Evolutionary conservation across 768 basidiomycete species (phyloP).

Genomic region (Mycena maculata): DNA sequence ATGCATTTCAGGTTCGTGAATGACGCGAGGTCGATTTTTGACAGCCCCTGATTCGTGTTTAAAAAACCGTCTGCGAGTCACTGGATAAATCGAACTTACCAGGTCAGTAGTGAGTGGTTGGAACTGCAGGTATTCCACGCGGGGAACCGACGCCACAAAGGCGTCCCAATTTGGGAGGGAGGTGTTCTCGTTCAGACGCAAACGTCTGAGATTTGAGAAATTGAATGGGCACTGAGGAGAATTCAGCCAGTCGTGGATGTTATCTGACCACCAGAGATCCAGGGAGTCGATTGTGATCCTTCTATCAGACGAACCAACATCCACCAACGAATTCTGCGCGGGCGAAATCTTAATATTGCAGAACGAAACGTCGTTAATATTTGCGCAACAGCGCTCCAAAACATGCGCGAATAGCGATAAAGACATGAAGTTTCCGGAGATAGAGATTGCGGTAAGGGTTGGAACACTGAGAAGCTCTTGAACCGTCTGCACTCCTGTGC

Average conservation of each 20-base stretch:
- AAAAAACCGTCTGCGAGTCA: neutral
- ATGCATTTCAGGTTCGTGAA: slow-evolving; percentile 8
- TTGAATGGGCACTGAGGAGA: slow-evolving; percentile 10
- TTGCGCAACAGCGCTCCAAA: slow-evolving; percentile 7
- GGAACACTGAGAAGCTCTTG: slow-evolving; percentile 2
- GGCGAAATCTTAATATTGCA: neutral
- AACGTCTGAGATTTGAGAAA: slow-evolving; percentile 9
- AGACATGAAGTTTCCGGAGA: slow-evolving; percentile 17
- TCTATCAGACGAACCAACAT: neutral
- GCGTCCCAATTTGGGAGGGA: slow-evolving; percentile 1
- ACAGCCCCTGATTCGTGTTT: neutral
- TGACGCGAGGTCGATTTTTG: neutral
- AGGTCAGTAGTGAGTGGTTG: neutral
- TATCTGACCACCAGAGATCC: slow-evolving; percentile 18
- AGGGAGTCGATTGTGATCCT: slow-evolving; percentile 2
- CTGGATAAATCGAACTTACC: neutral
- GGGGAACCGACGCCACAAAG: slow-evolving; percentile 1
- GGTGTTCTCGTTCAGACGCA: slow-evolving; percentile 17
- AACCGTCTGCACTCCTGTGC: neutral
- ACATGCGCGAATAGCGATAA: neutral
- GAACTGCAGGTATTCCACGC: slow-evolving; percentile 23
- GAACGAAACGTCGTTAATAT: slow-evolving; percentile 4
- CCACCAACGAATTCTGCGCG: neutral
- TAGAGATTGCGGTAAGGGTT: slow-evolving; percentile 5
- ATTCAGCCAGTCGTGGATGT: slow-evolving; percentile 24